A percentile compares a stretch with the other conserved stretches of the same genome.
These are phyloP conservation scores for Coleophoma cylindrospora DNA, from an alignment of 2,329 filamentous ascomycete species.

Conservation along the genomic window DNA sequence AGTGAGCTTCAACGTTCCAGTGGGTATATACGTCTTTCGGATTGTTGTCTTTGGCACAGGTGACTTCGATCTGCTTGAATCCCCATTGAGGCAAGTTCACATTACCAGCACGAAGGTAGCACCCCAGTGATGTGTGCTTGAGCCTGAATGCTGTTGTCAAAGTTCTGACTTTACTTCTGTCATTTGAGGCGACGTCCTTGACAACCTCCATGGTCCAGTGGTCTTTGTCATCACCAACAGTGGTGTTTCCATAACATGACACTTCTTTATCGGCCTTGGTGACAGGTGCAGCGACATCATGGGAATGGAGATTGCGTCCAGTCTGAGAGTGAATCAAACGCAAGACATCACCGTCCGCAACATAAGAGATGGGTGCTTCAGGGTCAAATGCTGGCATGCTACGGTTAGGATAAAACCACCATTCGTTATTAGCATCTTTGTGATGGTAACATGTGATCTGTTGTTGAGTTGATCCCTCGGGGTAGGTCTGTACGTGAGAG, in stretches of 20 bases:
- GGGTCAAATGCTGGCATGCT: constrained; percentile 66
- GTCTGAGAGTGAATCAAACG: constrained; percentile 93
- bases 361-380: constrained; percentile 65
- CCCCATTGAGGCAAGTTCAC: constrained; percentile 98
- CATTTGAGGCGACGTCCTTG: constrained; percentile 71
- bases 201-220: constrained; percentile 95
- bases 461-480: constrained; percentile 88
- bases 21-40: constrained; percentile 92
- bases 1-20: constrained; percentile 97
- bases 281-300: constrained; percentile 81
- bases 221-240: constrained; percentile 94
- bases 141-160: constrained; percentile 91
- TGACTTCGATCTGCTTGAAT: constrained; percentile 99
- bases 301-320: constrained; percentile 94
- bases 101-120: constrained; percentile 92
- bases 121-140: constrained; percentile 75
- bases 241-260: constrained; percentile 92
- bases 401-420: constrained; percentile 97
- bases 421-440: constrained; percentile 99
- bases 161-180: constrained; percentile 81
- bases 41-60: constrained; percentile 89
- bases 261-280: constrained; percentile 90
- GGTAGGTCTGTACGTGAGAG: constrained; percentile 94
- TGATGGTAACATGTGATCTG: constrained; percentile 99
- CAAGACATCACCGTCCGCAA: constrained; percentile 72